Conservation (phyloP, 2,329 filamentous ascomycete species). For the Coleophoma cylindrospora region DNA sequence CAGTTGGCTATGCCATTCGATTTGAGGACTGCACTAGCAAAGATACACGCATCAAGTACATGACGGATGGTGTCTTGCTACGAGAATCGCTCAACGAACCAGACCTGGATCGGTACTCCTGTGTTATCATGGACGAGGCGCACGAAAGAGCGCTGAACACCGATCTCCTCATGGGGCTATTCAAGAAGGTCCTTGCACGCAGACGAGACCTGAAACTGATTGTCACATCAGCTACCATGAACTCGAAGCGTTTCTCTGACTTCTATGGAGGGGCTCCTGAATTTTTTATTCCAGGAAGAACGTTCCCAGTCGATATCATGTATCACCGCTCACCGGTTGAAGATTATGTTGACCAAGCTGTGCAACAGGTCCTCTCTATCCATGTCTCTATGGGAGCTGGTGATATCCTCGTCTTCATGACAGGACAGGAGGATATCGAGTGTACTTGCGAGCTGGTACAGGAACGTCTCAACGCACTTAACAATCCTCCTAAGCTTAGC, state of each 20-base stretch:
- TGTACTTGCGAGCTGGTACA: constrained; percentile 90
- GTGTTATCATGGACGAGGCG: constrained; percentile 99
- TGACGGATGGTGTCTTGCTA: constrained; percentile 95
- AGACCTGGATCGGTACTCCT: constrained; percentile 93
- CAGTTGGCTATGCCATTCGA: constrained; percentile 93
- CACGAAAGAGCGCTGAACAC: constrained; percentile 96
- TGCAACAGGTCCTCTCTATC: constrained; percentile 92
- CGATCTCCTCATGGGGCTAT: constrained; percentile 92
- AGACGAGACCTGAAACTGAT: constrained; percentile 92
- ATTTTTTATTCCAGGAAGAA: constrained; percentile 92
- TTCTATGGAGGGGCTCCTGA: constrained; percentile 96
- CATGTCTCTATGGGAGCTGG: constrained; percentile 91
- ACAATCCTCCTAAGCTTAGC: constrained; percentile 90
- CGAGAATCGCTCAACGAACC: constrained; percentile 89
- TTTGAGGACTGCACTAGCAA: constrained; percentile 98
- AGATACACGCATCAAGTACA: constrained; percentile 95
- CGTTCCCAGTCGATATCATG: constrained; percentile 95
- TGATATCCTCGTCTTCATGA: constrained; percentile 99
- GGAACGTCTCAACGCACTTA: constrained; percentile 80
- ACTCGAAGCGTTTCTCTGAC: constrained; percentile 88
- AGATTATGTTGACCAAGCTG: constrained; percentile 95
- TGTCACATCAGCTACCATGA: constrained; percentile 98
- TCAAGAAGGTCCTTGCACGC: constrained; percentile 92
- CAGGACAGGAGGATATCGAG: constrained; percentile 97
- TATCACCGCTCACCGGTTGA: constrained; percentile 93